Evolutionary conservation across 1,139 yeast genomes (phyloP), one percentile per base, ranked within the genome.

Genomic region (Yamadazyma taylorii): DNA sequence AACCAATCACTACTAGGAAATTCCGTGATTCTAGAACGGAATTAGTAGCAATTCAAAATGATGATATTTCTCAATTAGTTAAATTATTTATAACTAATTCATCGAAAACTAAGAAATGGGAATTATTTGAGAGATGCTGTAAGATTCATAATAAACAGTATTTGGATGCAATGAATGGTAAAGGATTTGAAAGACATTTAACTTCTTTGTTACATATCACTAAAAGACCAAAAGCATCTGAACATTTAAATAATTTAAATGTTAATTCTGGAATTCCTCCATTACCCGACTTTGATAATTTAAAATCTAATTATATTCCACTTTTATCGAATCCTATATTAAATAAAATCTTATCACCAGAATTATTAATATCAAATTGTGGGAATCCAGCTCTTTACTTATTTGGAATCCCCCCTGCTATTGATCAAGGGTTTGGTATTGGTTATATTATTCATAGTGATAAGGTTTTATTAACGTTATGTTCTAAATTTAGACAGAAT

Each of bases 381-480:
- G 94, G 94, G 14, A 85, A 83, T 52, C 85, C 88, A 10, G 88
- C 92, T 0, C 70, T 85, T 46, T 75, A 76, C 33, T 63, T 81
- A 13, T 85, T 85, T 64, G 92, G 92, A 6, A 75, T 85, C 21
- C 82, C 90, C 0, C 94, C 92, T 1, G 86, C 88, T 0, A 69
- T 74, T 17, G 79, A 85, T 35, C 80, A 80, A 47, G 94, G 94
- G 0, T 84, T 81, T 56, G 92, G 90, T 11, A 71, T 84, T 31
- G 92, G 90, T 0, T 85, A 85, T 52, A 81, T 83, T 32, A 75
- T 84, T 39, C 86, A 84, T 54, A 75, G 73, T 41, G 88, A 82
- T 48, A 64, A 63, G 34, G 66, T 70, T 4, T 72, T 73, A 15
- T 71, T 85, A 17, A 79, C 87, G n/a, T 65, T 83, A 35, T 79